phyloP scores from a whole-genome alignment of 2,329 filamentous ascomycete species.

The Chrysoporthe deuterocubensis region DNA sequence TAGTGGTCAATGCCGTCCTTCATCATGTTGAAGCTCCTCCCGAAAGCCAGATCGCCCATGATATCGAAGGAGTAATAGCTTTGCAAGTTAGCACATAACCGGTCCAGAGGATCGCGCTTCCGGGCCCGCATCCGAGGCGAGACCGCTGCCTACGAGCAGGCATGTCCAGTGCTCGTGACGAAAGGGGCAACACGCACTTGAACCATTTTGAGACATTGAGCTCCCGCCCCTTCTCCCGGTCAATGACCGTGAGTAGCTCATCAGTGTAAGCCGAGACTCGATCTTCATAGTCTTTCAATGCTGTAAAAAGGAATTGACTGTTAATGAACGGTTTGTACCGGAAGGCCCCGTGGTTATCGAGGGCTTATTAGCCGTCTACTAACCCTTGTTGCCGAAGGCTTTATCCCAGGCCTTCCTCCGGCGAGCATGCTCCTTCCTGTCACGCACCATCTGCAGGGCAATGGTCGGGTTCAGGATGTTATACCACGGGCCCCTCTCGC shows the following conservation, averaged over 20 bases:
- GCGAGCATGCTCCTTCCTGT: constrained; percentile 37
- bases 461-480: constrained; percentile 36
- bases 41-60: constrained; percentile 48
- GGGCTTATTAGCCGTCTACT: not conserved
- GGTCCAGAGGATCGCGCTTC: not conserved
- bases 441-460: constrained; percentile 39
- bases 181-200: constrained; percentile 12
- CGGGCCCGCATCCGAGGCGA: too few species aligned
- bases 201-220: constrained; percentile 18
- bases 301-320: not conserved
- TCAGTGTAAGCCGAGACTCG: constrained; percentile 12
- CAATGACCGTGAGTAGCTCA: constrained; percentile 11
- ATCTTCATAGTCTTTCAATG: constrained; percentile 16
- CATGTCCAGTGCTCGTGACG: not conserved
- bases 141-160: too few species aligned
- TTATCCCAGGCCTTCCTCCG: constrained; percentile 42
- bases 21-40: constrained; percentile 42
- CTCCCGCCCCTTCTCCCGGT: constrained; percentile 7
- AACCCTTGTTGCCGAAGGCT: constrained; percentile 37
- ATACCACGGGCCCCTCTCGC: constrained; percentile 41
- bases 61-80: constrained; percentile 40
- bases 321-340: too few species aligned
- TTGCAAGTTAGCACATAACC: not conserved
- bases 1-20: constrained; percentile 34
- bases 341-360: not conserved